phyloP scores from a whole-genome alignment of 495 filamentous ascomycete species.

The Daldinia caldariorum region DNA sequence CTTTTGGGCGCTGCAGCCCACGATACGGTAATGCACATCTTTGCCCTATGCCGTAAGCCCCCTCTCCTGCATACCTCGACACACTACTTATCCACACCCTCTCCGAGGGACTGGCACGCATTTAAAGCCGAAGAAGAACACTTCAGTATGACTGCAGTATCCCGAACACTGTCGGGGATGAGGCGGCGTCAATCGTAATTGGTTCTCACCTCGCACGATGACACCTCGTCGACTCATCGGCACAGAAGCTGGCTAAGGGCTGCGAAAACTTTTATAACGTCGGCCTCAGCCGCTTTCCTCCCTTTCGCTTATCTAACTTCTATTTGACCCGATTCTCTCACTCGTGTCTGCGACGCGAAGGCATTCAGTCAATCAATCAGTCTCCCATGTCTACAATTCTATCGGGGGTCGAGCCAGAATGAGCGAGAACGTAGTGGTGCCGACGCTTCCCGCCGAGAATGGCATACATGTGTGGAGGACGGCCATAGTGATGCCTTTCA shows the following conservation, averaged over 20 bases:
- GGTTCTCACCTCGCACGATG: conserved; percentile 14
- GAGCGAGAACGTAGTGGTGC: conserved; percentile 39
- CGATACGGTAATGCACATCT: conserved; percentile 31
- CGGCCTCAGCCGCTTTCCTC: not conserved
- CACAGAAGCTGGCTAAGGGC: not conserved
- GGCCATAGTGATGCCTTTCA: conserved; percentile 46
- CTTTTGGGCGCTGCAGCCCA: conserved; percentile 20
- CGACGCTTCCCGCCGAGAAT: conserved; percentile 45
- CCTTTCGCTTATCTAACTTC: conserved; percentile 4
- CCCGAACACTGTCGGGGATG: conserved; percentile 14
- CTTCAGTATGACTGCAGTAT: conserved; percentile 1
- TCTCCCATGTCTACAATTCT: conserved; percentile 16
- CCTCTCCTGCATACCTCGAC: conserved; percentile 14
- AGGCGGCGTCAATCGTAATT: conserved; percentile 12
- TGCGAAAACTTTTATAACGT: conserved; percentile 10
- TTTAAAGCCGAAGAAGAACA: conserved; percentile 29
- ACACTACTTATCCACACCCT: conserved; percentile 28
- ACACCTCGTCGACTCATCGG: conserved; percentile 17
- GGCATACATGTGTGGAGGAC: conserved; percentile 47
- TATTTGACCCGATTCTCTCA: not conserved
- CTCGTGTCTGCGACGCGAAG: not conserved
- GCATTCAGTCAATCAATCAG: not conserved
- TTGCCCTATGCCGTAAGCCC: conserved; percentile 36
- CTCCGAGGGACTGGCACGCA: conserved; percentile 21
- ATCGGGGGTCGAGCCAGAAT: conserved; percentile 20